Evolutionary conservation across 139 green algal genomes (phyloP).

Genomic region (Coelastrella sp.): DNA sequence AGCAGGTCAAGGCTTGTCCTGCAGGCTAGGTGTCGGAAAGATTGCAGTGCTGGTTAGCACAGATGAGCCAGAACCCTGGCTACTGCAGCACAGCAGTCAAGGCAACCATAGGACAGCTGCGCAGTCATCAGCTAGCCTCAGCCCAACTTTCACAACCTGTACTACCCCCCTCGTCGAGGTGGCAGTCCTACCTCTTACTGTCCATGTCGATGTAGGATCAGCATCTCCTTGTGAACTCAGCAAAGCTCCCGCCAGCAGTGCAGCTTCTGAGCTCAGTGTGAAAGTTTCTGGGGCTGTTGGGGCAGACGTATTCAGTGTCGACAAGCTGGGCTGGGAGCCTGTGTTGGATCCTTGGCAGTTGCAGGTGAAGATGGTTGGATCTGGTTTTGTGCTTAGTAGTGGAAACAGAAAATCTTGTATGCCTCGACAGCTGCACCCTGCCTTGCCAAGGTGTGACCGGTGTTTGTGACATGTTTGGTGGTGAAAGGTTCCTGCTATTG

Average conservation of each 20-base stretch:
- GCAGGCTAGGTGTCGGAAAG: not conserved
- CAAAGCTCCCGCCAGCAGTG: too few species aligned
- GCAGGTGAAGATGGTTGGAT: slow-evolving; percentile 47
- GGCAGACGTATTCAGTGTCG: slow-evolving; percentile 72
- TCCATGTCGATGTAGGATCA: not conserved
- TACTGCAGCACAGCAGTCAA: slow-evolving; percentile 24
- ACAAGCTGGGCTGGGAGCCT: slow-evolving; percentile 81
- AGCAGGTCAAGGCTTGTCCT: not conserved
- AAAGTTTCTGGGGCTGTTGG: slow-evolving; percentile 23
- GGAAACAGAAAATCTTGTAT: too few species aligned
- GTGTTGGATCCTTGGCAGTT: slow-evolving; percentile 80
- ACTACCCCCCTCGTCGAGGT: slow-evolving; percentile 16
- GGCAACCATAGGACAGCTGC: not conserved
- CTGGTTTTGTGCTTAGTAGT: not conserved
- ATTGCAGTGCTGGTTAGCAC: slow-evolving; percentile 32
- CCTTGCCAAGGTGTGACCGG: too few species aligned
- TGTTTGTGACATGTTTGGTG: too few species aligned
- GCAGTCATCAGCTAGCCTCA: too few species aligned
- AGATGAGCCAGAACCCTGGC: slow-evolving; percentile 42
- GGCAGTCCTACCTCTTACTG: slow-evolving; percentile 8
- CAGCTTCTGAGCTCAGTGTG: too few species aligned
- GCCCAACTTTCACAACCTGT: not conserved
- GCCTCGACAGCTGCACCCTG: too few species aligned
- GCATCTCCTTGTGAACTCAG: not conserved
- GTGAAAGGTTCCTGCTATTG: too few species aligned